Evolutionary conservation across 2,329 filamentous ascomycete species (phyloP), one percentile per base, ranked within the genome.

Genomic region (Gremmenia infestans): DNA sequence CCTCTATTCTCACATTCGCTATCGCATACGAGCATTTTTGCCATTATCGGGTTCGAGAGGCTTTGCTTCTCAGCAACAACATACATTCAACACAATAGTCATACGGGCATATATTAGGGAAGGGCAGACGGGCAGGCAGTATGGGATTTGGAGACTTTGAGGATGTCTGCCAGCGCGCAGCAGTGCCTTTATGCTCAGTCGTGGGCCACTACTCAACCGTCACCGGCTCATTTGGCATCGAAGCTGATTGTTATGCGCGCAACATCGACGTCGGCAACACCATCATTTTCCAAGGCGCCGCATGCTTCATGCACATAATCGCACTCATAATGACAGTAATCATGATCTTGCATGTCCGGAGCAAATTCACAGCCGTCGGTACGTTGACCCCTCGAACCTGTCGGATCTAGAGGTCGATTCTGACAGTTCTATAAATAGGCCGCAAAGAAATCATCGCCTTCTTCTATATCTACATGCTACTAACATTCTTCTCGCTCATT

Each of bases 311-410:
- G 76, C 94, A 99, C 73, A 97, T 99, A 64, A 77, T 88, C 55
- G 90, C 93, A 14, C 78, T 99, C 57, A 78, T 86, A 65, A 97
- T 99, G 93, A 95, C 91, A 4, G 88, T 93, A 8, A 87, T 96
- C 68, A 99, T 99, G 94, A 91, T 99, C 60, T 80, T 99, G 62
- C 94, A 99, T 73, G 89, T 99, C 60, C 84, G 94, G 66, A 93
- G 90, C 67, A 99, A 99, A 76, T 99, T 99, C 73, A 99, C 94
- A 22, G 94, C 94, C 67, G 94, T 99, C 66, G 93, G 89, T 93
- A 81, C 57, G 88, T 74, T 55, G 42, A 12, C 8, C 22, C 19
- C n/a, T 15, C 19, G 15, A 25, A 37, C 45, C 46, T 43, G 32
- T 12, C 22, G 43, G 14, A n/a, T 43, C 22, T 40, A 32, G 8